Conservation (phyloP, 257 asterid species). For the Rhazya stricta region DNA sequence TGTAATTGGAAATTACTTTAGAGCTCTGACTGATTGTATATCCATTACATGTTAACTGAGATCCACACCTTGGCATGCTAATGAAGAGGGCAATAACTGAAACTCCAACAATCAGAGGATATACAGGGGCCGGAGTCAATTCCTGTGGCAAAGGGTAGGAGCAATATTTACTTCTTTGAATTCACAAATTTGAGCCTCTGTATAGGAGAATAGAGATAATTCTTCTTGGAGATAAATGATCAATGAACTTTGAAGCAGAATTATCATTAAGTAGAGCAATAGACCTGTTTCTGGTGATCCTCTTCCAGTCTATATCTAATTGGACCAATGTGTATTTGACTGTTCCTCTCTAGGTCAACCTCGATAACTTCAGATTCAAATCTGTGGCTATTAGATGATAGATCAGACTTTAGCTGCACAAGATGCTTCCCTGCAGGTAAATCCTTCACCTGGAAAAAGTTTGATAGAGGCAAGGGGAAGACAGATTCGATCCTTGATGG, state of each 20-base stretch:
- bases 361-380: conserved; percentile 73
- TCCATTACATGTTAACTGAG: neutral
- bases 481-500: conserved; percentile 62
- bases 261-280: conserved; percentile 2
- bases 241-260: too few species aligned
- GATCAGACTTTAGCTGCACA: conserved; percentile 65
- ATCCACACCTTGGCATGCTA: conserved; percentile 77
- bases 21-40: neutral
- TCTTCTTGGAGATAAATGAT: neutral
- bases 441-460: conserved; percentile 92
- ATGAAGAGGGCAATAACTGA: conserved; percentile 66
- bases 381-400: conserved; percentile 46
- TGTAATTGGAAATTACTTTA: neutral
- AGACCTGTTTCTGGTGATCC: conserved; percentile 79
- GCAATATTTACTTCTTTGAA: neutral
- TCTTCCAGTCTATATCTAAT: conserved; percentile 54
- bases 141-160: conserved; percentile 39
- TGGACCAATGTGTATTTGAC: conserved; percentile 76
- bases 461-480: conserved; percentile 86
- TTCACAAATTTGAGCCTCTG: too few species aligned
- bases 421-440: conserved; percentile 83
- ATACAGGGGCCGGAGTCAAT: conserved; percentile 79
- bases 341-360: conserved; percentile 66
- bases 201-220: too few species aligned
- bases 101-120: conserved; percentile 75